Evolutionary conservation across 306 rosid species (phyloP).

Genomic region (Cotoneaster glaucophyllus): DNA sequence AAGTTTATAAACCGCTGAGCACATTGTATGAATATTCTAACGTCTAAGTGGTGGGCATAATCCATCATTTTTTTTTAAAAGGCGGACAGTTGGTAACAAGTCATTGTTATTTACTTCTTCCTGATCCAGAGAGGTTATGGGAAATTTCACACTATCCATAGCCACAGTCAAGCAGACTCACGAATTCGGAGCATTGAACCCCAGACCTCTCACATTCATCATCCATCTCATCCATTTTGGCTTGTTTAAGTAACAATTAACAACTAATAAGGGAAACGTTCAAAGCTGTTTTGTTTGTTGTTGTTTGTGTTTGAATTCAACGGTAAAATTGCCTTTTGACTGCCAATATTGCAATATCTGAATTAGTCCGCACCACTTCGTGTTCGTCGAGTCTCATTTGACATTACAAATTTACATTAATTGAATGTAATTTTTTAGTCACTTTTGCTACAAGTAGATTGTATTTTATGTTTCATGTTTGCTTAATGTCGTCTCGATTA

Average conservation of each 20-base stretch:
- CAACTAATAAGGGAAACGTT: not conserved
- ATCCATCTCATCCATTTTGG: too few species aligned
- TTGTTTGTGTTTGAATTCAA: not conserved
- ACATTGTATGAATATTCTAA: not conserved
- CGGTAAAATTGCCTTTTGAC: not conserved
- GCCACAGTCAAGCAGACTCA: rapidly evolving
- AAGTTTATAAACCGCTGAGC: constrained; percentile 9
- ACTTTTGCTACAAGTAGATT: not conserved
- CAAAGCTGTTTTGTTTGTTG: not conserved
- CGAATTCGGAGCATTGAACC: rapidly evolving
- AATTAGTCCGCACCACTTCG: not conserved
- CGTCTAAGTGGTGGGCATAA: not conserved
- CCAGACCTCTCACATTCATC: too few species aligned
- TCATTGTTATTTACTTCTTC: too few species aligned
- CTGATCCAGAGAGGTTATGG: rapidly evolving
- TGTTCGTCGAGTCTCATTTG: not conserved
- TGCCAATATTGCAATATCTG: not conserved
- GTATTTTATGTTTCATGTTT: too few species aligned
- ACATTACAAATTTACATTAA: not conserved
- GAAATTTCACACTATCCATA: too few species aligned
- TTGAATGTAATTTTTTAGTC: not conserved
- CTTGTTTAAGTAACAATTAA: not conserved
- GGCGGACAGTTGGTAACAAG: rapidly evolving
- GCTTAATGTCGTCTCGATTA: rapidly evolving
- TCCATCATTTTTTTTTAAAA: too few species aligned